Evolutionary conservation across 1,284 basidiomycete species (phyloP).

Genomic region (Exobasidium cylindrosporum): DNA sequence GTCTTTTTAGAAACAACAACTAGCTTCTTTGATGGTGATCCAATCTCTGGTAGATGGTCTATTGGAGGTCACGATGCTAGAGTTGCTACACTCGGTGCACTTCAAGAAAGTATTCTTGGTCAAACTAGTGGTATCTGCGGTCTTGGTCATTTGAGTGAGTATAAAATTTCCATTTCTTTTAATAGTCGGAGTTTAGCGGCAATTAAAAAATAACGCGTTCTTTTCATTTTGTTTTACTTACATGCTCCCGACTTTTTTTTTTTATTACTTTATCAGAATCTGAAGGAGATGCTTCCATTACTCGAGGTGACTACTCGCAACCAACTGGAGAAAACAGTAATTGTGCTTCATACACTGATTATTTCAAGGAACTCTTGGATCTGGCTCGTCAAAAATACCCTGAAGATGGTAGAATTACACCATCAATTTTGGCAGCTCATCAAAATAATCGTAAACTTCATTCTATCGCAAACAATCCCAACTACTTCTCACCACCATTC

Average conservation of each 20-base stretch:
- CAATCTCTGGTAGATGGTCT: constrained; percentile 30
- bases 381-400: constrained; percentile 12
- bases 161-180: background rate
- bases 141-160: constrained; percentile 7
- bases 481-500: constrained; percentile 15
- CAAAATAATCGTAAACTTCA: constrained; percentile 15
- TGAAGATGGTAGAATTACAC: constrained; percentile 15
- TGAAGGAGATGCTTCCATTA: constrained; percentile 27
- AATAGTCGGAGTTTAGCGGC: background rate
- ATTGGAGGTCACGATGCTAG: constrained; percentile 20
- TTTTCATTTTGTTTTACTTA: background rate
- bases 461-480: constrained; percentile 19
- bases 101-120: constrained; percentile 5
- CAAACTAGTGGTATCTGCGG: constrained; percentile 6
- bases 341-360: constrained; percentile 14
- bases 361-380: constrained; percentile 14
- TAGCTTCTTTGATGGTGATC: constrained; percentile 47
- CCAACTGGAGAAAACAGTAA: constrained; percentile 17
- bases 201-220: background rate
- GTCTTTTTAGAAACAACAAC: constrained; percentile 37
- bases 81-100: constrained; percentile 6
- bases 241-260: background rate
- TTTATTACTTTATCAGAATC: background rate
- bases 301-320: constrained; percentile 20
- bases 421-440: constrained; percentile 13